Conservation (phyloP, 306 rosid genomes). For the Inga oerstediana region DNA sequence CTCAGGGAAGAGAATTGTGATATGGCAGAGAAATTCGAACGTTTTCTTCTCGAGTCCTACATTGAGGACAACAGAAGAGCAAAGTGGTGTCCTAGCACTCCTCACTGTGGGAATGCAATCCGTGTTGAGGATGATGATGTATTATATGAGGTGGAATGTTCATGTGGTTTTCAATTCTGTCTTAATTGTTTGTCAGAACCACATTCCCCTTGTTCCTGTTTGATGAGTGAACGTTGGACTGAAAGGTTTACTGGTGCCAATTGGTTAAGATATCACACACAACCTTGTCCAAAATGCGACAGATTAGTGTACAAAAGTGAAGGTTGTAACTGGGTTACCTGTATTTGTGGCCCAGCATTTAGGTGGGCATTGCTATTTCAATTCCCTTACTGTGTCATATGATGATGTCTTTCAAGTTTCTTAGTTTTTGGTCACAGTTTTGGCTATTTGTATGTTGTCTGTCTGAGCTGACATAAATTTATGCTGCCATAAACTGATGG, state of each 20-base stretch:
- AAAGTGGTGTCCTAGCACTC: constrained; percentile 69
- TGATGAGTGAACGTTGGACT: constrained; percentile 97
- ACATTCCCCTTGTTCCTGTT: constrained; percentile 95
- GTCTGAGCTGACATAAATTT: background rate
- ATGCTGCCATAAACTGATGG: background rate
- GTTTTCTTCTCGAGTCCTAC: constrained; percentile 93
- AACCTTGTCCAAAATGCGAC: constrained; percentile 93
- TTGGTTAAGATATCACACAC: constrained; percentile 91
- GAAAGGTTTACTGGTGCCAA: constrained; percentile 77
- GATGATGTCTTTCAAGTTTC: background rate
- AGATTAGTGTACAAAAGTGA: constrained; percentile 93
- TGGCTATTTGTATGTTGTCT: background rate
- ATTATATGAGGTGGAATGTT: constrained; percentile 90
- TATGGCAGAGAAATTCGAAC: constrained; percentile 89
- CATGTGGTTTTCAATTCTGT: constrained; percentile 93
- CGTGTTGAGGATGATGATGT: constrained; percentile 75
- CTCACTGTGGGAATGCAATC: constrained; percentile 57
- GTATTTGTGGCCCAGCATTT: constrained; percentile 39
- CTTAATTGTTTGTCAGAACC: constrained; percentile 78
- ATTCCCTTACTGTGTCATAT: no score
- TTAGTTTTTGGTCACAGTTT: no score
- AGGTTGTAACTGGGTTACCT: constrained; percentile 93
- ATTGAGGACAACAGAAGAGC: constrained; percentile 94
- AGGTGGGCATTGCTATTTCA: background rate
- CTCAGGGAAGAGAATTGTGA: constrained; percentile 63